phyloP scores from a whole-genome alignment of 352 stramenopile genomes.

The Phytopythium vexans region DNA sequence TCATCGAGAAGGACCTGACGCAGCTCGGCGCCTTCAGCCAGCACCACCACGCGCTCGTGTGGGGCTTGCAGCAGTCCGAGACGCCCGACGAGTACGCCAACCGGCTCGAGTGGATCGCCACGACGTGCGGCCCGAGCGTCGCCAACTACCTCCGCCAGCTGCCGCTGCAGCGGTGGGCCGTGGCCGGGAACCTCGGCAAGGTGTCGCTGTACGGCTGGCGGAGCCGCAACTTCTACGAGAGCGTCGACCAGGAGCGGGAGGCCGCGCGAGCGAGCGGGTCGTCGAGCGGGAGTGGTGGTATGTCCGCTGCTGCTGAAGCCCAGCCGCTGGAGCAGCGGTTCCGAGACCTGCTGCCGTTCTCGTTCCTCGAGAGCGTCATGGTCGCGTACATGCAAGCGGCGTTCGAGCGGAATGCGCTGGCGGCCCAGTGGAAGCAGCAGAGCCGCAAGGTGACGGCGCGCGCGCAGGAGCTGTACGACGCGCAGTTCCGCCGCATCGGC shows the following conservation, averaged over 20 bases:
- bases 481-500: slow-evolving; percentile 38
- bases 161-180: slow-evolving; percentile 41
- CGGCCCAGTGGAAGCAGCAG: slow-evolving; percentile 32
- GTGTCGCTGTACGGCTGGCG: slow-evolving; percentile 45
- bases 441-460: slow-evolving; percentile 39
- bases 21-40: slow-evolving; percentile 35
- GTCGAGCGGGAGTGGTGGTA: too few relatives aligned
- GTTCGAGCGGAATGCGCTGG: slow-evolving; percentile 34
- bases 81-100: slow-evolving; percentile 45
- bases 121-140: slow-evolving; percentile 32
- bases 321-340: slow-evolving; percentile 7
- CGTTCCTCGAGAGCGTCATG: slow-evolving; percentile 46
- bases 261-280: slow-evolving; percentile 1
- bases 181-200: slow-evolving; percentile 39
- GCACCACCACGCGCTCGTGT: slow-evolving; percentile 49
- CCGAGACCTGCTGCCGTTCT: slow-evolving; percentile 34
- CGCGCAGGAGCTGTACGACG: slow-evolving; percentile 50
- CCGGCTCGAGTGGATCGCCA: slow-evolving; percentile 51
- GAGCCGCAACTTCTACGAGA: slow-evolving; percentile 49
- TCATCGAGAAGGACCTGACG: slow-evolving; percentile 47
- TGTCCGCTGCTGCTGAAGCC: neutral
- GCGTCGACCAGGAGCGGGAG: slow-evolving; percentile 19
- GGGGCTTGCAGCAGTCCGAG: slow-evolving; percentile 43
- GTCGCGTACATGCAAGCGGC: slow-evolving; percentile 33
- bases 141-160: slow-evolving; percentile 39